phyloP scores from a whole-genome alignment of 1,139 yeast genomes.

The Diutina rugosa region DNA sequence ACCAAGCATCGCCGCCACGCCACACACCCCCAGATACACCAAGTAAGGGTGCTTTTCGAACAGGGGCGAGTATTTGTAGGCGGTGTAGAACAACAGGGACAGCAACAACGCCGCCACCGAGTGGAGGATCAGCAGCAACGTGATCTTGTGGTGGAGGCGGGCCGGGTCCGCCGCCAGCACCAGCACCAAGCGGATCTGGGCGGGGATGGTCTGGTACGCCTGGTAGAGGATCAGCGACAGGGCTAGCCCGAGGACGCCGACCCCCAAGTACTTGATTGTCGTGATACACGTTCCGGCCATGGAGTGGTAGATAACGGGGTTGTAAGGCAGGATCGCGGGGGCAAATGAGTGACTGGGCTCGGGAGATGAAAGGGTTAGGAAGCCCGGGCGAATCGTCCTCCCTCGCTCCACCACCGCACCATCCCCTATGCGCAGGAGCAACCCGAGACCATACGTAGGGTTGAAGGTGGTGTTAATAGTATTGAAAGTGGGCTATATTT shows the following conservation, averaged over 20 bases:
- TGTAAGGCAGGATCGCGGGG: not conserved
- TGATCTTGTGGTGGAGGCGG: slow-evolving; percentile 7
- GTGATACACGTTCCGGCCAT: slow-evolving; percentile 31
- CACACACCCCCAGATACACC: slow-evolving; percentile 40
- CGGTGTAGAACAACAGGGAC: slow-evolving; percentile 22
- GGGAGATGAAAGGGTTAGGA: not conserved
- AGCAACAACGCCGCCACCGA: slow-evolving; percentile 24
- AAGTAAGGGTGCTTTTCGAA: slow-evolving; percentile 44
- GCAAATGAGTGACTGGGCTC: not conserved
- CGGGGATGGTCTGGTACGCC: slow-evolving; percentile 22
- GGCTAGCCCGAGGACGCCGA: slow-evolving; percentile 38
- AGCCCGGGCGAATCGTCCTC: not conserved
- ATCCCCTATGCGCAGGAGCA: not conserved
- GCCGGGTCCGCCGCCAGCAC: slow-evolving; percentile 3
- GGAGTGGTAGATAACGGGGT: not conserved
- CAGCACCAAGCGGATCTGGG: slow-evolving; percentile 16
- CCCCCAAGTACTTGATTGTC: slow-evolving; percentile 37
- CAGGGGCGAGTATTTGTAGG: slow-evolving; percentile 27
- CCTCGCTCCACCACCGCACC: not conserved
- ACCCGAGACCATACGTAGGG: not conserved
- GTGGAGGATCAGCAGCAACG: slow-evolving; percentile 16
- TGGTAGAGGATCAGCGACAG: slow-evolving; percentile 28
- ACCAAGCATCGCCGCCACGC: slow-evolving; percentile 14
- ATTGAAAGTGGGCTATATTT: too few species aligned
- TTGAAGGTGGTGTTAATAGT: not conserved